Percentiles rank a stretch among this genome's conserved stretches.
phyloP scores from a whole-genome alignment of 75 land plant genomes.

The Azolla pinnata region DNA sequence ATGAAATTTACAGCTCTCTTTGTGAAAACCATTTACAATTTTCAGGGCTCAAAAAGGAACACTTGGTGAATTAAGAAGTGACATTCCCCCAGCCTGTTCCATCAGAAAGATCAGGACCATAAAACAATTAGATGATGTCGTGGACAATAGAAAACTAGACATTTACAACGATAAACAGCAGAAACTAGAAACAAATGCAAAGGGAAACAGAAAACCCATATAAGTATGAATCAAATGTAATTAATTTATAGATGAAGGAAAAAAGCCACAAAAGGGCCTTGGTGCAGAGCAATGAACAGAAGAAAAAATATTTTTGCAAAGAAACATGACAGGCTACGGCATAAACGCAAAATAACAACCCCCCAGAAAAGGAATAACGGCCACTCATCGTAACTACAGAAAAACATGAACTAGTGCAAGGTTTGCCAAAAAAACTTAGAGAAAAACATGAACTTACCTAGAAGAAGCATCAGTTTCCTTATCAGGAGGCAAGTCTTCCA shows the following conservation, averaged over 20 bases:
- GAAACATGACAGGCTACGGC: too few relatives aligned
- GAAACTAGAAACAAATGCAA: not conserved
- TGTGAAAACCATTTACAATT: too few relatives aligned
- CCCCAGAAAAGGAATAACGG: not conserved
- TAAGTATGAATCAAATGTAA: not conserved
- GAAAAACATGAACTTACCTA: too few relatives aligned
- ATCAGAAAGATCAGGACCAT: not conserved
- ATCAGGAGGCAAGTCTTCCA: slow-evolving; percentile 44
- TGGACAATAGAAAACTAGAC: not conserved
- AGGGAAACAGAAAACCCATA: not conserved
- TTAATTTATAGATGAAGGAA: not conserved
- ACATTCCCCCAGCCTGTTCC: not conserved
- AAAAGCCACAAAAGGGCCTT: not conserved
- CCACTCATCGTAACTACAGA: not conserved
- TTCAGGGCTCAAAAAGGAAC: too few relatives aligned
- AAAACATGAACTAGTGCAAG: too few relatives aligned
- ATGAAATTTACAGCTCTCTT: too few relatives aligned
- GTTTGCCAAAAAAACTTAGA: too few relatives aligned
- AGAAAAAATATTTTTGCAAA: slow-evolving; percentile 2
- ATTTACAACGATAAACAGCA: not conserved
- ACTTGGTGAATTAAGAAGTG: not conserved
- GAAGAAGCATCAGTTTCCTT: slow-evolving; percentile 10
- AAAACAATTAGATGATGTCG: not conserved
- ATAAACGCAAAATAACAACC: not conserved
- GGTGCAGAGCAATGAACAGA: not conserved